A percentile compares a stretch with the other conserved stretches of the same genome.
Conservation (phyloP, 805 yeast species). For the Metschnikowia anglica region DNA sequence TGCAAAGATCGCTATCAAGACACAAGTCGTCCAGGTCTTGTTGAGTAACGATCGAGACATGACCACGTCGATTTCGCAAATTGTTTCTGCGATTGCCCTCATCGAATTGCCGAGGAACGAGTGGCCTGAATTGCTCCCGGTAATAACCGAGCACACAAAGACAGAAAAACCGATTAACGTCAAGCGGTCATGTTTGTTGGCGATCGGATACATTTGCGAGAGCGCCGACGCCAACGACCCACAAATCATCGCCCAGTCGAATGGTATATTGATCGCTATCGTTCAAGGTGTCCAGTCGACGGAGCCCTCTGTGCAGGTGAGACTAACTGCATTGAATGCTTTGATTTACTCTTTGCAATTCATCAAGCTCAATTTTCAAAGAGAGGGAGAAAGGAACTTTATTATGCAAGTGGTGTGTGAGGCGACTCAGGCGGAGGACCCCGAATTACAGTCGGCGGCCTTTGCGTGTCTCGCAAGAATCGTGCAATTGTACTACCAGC, state of each 20-base stretch:
- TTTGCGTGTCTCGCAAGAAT: constrained; percentile 93
- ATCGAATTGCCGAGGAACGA: constrained; percentile 84
- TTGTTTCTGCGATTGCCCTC: constrained; percentile 95
- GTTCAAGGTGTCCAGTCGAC: constrained; percentile 92
- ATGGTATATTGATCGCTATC: constrained; percentile 90
- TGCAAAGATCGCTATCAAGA: constrained; percentile 64
- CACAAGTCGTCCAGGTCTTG: constrained; percentile 56
- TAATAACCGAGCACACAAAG: constrained; percentile 82
- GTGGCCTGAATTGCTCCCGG: constrained; percentile 85
- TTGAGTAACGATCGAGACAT: constrained; percentile 70
- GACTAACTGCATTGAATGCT: constrained; percentile 90
- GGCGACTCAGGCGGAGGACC: constrained; percentile 87
- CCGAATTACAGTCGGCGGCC: constrained; percentile 87
- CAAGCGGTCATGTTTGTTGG: constrained; percentile 81
- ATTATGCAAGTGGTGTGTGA: constrained; percentile 99
- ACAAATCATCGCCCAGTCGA: constrained; percentile 77
- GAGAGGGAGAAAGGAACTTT: constrained; percentile 93
- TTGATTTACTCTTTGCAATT: constrained; percentile 88
- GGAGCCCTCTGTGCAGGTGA: constrained; percentile 72
- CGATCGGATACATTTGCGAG: constrained; percentile 96
- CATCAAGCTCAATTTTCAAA: constrained; percentile 81
- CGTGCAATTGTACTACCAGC: constrained; percentile 82
- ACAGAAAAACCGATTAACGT: constrained; percentile 73
- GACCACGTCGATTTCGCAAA: constrained; percentile 85
- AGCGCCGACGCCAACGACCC: constrained; percentile 81